These are phyloP conservation scores for Scutellaria baicalensis DNA, from an alignment of 257 asterid genomes.

Conservation along the genomic window DNA sequence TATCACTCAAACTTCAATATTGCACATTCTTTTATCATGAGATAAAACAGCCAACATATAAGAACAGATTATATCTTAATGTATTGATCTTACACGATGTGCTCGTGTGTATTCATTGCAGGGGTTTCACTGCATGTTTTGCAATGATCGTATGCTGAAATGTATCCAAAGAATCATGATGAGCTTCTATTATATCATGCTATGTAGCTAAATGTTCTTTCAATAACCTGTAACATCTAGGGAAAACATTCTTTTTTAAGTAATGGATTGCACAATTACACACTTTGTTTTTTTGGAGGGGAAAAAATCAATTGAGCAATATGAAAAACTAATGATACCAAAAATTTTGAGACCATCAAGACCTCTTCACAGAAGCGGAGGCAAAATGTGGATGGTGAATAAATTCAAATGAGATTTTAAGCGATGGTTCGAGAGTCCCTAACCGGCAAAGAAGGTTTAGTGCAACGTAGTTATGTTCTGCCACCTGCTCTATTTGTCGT, in stretches of 20 bases:
- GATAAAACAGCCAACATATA: too few relatives aligned
- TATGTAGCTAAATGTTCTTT: neutral
- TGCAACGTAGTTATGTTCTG: conserved; percentile 85
- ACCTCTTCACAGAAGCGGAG: conserved; percentile 85
- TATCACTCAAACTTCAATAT: too few relatives aligned
- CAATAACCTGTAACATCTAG: neutral
- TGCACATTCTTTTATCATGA: too few relatives aligned
- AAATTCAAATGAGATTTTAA: conserved; percentile 69
- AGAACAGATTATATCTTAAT: too few relatives aligned
- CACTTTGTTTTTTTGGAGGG: neutral
- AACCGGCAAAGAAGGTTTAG: conserved; percentile 64
- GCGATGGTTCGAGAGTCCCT: conserved; percentile 76
- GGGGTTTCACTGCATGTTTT: too few relatives aligned
- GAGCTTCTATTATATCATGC: conserved; percentile 6
- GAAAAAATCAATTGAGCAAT: conserved; percentile 1
- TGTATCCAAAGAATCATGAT: neutral
- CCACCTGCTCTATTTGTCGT: conserved; percentile 77
- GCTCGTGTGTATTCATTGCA: too few relatives aligned
- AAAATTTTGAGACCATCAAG: conserved; percentile 48
- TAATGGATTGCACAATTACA: conserved; percentile 8
- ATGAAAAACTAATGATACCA: conserved; percentile 20
- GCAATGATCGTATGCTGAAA: too few relatives aligned
- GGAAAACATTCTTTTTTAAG: neutral
- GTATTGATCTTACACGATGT: too few relatives aligned
- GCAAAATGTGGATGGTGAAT: conserved; percentile 90